Conservation (phyloP, 2,329 filamentous ascomycete species). For the Colletotrichum somersetense region DNA sequence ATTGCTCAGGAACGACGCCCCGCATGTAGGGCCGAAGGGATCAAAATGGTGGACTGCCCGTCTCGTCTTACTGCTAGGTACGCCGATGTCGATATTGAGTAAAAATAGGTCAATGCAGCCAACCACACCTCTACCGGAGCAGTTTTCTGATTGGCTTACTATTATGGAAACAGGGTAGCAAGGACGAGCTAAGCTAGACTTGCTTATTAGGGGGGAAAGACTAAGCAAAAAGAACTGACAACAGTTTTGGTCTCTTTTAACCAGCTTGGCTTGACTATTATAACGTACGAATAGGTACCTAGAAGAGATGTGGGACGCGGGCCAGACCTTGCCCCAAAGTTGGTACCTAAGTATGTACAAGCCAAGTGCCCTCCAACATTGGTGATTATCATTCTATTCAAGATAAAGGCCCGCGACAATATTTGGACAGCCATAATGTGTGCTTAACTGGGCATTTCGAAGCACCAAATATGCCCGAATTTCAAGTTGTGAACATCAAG, state of each 20-base stretch:
- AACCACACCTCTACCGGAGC: too few species aligned
- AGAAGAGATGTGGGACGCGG: constrained; percentile 15
- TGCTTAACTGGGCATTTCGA: neutral
- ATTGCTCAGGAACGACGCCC: constrained; percentile 5
- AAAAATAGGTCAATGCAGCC: constrained; percentile 11
- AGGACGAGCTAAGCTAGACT: constrained; percentile 14
- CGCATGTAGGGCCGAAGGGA: neutral
- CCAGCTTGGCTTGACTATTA: neutral
- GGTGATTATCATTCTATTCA: constrained; percentile 1
- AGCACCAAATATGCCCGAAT: neutral
- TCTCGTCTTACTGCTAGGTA: neutral
- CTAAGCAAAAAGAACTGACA: constrained; percentile 7
- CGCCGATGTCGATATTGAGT: neutral
- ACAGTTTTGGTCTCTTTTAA: neutral
- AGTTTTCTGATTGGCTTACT: too few species aligned
- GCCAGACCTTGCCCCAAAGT: constrained; percentile 11
- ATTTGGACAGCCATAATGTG: neutral
- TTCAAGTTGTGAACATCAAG: neutral
- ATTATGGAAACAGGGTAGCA: constrained; percentile 1
- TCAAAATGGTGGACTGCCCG: neutral
- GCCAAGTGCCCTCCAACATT: neutral
- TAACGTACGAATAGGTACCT: too few species aligned
- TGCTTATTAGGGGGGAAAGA: neutral
- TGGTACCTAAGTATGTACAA: too few species aligned
- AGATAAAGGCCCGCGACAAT: neutral